These are phyloP conservation scores for Cadophora luteo-olivacea DNA, from an alignment of 2,329 filamentous ascomycete species.

Conservation along the genomic window DNA sequence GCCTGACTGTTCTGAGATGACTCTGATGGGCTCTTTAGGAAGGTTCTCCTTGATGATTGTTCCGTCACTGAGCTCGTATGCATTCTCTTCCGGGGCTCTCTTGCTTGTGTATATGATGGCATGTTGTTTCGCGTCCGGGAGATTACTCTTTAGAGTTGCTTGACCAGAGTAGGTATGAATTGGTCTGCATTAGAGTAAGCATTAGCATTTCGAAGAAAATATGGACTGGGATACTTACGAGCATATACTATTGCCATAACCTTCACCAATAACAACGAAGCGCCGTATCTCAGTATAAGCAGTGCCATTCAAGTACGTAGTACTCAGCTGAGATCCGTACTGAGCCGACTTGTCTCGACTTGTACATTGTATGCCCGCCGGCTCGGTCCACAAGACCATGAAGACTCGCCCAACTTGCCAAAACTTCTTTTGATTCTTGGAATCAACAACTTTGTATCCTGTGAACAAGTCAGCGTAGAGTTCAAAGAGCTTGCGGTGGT, in stretches of 20 bases:
- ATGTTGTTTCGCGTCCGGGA: slow-evolving; percentile 33
- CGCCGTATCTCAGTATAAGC: slow-evolving; percentile 37
- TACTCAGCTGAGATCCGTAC: slow-evolving; percentile 13
- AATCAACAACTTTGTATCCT: slow-evolving; percentile 32
- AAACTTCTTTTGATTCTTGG: slow-evolving; percentile 32
- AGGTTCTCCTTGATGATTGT: slow-evolving; percentile 30
- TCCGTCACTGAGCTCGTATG: slow-evolving; percentile 3
- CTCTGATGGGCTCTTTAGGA: slow-evolving; percentile 33
- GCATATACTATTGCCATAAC: slow-evolving; percentile 36
- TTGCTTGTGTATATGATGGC: slow-evolving; percentile 34
- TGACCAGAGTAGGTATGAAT: slow-evolving; percentile 38
- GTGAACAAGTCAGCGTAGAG: neutral
- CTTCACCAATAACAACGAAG: slow-evolving; percentile 36
- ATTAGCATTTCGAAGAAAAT: no score
- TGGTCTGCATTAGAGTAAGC: slow-evolving; percentile 23
- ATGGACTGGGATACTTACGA: slow-evolving; percentile 28
- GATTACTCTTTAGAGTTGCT: slow-evolving; percentile 37
- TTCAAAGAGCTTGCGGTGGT: neutral
- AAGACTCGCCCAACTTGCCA: slow-evolving; percentile 39
- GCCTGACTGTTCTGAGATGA: slow-evolving; percentile 25
- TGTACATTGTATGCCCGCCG: slow-evolving; percentile 18
- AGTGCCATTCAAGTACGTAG: slow-evolving; percentile 19
- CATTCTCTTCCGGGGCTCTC: slow-evolving; percentile 23
- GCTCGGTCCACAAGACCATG: slow-evolving; percentile 41
- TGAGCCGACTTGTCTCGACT: neutral